Base-by-base conservation (phyloP, 176 grass and related monocot species). In the Phragmites australis region DNA sequence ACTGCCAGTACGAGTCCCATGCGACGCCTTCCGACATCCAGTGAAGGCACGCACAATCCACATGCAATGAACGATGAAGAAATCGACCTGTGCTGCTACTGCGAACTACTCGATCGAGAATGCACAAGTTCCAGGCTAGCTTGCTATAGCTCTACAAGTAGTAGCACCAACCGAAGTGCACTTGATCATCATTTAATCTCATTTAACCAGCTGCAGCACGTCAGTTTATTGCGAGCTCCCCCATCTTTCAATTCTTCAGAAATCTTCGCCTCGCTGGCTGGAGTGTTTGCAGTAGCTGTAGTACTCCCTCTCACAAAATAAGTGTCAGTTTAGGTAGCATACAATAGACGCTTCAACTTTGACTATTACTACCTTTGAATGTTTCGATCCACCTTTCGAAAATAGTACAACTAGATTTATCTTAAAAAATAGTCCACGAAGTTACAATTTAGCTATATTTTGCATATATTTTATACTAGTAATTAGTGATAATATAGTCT, bases 71-170 rank as follows among this genome's bases (percentile, higher is more conserved):
- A n/a, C n/a, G n/a, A n/a, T n/a, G n/a, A n/a, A n/a, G 34, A 37
- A 5, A 2, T 37, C 34, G 34, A 37, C 5, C 34, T 37, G 3
- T 37, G 3, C 21, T 37, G 5, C 7, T 63, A 19, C 30, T 63
- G 30, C 30, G 29, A 18, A 34, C 14, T 0, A 43, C 25, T 1
- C 8, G 8, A 57, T 31, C 16, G 68, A 77, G 68, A 62, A 82
- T 82, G 44, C 80, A 82, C 31, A 73, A 64, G 56, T 82, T 43
- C 57, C 57, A 45, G 22, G 26, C 26, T 62, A 5, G 8, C 41
- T 4, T 39, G 1, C 31, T 63, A 32, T 68, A 44, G 22, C 29
- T 53, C 11, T 10, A 26, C 1, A 57, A 47, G 15, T 8, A 32
- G 58, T 11, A 17, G 69, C 53, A 72, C 21, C 51, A 34, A 46